These are phyloP conservation scores for Pythium phragmitis DNA, from an alignment of 352 stramenopile genomes.

Conservation along the genomic window DNA sequence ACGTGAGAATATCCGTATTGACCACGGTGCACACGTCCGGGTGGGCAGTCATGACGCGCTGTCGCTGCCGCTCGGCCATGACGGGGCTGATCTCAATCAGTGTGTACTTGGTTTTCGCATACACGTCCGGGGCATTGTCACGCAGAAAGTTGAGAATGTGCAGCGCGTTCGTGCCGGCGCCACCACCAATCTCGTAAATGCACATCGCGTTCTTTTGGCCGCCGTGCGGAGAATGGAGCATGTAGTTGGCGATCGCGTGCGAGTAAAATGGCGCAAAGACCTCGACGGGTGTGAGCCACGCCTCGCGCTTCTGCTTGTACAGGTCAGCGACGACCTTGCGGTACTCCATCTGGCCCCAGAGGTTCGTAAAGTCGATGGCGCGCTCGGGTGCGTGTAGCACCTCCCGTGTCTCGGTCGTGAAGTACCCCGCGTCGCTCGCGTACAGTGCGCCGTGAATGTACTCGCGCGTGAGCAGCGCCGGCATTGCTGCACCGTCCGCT, in stretches of 20 bases:
- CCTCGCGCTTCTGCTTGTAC: conserved; percentile 70
- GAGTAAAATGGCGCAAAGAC: conserved; percentile 89
- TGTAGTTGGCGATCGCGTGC: conserved; percentile 85
- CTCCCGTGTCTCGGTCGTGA: conserved; percentile 69
- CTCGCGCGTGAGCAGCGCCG: conserved; percentile 65
- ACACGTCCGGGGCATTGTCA: conserved; percentile 69
- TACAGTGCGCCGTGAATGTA: conserved; percentile 87
- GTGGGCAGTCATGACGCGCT: conserved; percentile 58
- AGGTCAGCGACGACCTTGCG: conserved; percentile 54
- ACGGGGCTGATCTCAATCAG: conserved; percentile 88
- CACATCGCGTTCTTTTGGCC: conserved; percentile 33
- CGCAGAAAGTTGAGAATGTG: conserved; percentile 89
- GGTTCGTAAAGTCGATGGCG: conserved; percentile 71
- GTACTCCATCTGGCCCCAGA: conserved; percentile 79
- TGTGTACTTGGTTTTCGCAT: conserved; percentile 82
- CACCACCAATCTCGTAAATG: conserved; percentile 88
- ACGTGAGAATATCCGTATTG: conserved; percentile 82
- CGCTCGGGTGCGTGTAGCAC: conserved; percentile 67
- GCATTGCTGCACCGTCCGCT: background rate
- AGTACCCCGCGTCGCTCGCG: conserved; percentile 75
- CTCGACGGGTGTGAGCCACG: conserved; percentile 90
- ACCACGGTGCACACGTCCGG: conserved; percentile 65
- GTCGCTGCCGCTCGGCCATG: conserved; percentile 79
- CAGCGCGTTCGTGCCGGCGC: conserved; percentile 86
- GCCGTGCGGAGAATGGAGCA: conserved; percentile 69